Percentiles rank a stretch among this genome's conserved stretches.
These are phyloP conservation scores for Lepidium campestre DNA, from an alignment of 441 rosid species.

Conservation along the genomic window DNA sequence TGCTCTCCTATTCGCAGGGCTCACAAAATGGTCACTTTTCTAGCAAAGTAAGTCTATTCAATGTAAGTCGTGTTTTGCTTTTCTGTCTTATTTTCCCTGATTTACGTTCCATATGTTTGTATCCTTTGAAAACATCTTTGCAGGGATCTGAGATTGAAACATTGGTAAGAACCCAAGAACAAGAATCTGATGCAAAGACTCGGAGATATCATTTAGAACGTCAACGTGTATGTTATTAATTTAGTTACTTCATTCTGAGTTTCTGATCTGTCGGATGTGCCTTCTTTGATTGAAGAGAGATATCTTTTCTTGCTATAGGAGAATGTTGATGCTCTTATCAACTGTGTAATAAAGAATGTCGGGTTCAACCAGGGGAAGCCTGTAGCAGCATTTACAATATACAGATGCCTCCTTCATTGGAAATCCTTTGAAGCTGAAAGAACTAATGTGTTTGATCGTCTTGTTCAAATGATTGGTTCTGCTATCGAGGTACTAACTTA, in stretches of 20 bases:
- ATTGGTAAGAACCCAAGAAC: conserved; percentile 41
- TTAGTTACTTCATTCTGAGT: conserved; percentile 4
- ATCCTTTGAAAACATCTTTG: conserved; percentile 14
- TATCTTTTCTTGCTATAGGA: conserved; percentile 43
- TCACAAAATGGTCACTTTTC: conserved; percentile 51
- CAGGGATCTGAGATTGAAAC: conserved; percentile 60
- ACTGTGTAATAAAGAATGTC: conserved; percentile 52
- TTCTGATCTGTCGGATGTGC: conserved; percentile 10
- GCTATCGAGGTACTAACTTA: conserved; percentile 62
- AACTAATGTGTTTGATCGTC: conserved; percentile 90
- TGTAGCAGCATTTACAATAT: conserved; percentile 77
- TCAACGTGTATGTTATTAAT: conserved; percentile 56
- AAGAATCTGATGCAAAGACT: conserved; percentile 45
- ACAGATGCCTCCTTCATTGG: conserved; percentile 89
- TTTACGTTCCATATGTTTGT: conserved; percentile 2
- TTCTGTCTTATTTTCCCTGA: conserved; percentile 2
- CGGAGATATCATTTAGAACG: conserved; percentile 65
- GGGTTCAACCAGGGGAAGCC: conserved; percentile 87
- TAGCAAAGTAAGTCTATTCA: conserved; percentile 14
- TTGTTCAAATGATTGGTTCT: conserved; percentile 89
- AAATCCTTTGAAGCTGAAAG: conserved; percentile 89
- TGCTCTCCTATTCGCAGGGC: conserved; percentile 41
- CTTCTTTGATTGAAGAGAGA: conserved; percentile 13
- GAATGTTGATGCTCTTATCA: conserved; percentile 70
- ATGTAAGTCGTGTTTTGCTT: conserved; percentile 19